Percentiles rank a stretch among this genome's conserved stretches.
Conservation (phyloP, 2,329 filamentous ascomycete species). For the Phaeosphaeria sp. region DNA sequence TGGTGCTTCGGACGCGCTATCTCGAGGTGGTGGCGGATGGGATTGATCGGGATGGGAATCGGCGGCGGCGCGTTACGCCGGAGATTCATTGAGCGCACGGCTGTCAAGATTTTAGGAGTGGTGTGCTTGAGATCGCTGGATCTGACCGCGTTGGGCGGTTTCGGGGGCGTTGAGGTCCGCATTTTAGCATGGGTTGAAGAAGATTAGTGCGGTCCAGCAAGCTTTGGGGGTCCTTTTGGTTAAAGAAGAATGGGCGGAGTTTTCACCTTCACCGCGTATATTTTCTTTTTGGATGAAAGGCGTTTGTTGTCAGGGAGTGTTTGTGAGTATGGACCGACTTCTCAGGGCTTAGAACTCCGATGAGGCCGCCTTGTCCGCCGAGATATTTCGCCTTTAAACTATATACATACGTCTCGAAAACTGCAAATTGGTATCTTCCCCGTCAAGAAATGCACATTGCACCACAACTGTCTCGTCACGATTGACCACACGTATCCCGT, state of each 20-base stretch:
- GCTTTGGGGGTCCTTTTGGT: neutral
- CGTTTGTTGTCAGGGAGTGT: neutral
- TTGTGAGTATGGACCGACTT: too few relatives aligned
- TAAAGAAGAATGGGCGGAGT: neutral
- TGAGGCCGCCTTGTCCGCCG: too few relatives aligned
- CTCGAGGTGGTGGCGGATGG: neutral
- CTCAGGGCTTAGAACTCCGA: too few relatives aligned
- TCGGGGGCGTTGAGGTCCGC: neutral
- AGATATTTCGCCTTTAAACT: too few relatives aligned
- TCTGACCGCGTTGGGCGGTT: neutral
- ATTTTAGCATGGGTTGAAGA: neutral
- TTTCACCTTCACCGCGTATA: neutral
- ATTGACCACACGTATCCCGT: too few relatives aligned
- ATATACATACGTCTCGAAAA: too few relatives aligned
- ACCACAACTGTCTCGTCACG: too few relatives aligned
- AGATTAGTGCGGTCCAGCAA: neutral
- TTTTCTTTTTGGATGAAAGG: neutral
- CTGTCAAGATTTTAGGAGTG: conserved; percentile 2
- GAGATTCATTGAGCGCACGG: conserved; percentile 6
- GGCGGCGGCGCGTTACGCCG: conserved; percentile 5
- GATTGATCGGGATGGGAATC: conserved; percentile 3
- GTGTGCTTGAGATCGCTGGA: neutral
- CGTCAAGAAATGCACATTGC: too few relatives aligned
- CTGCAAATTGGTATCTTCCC: too few relatives aligned
- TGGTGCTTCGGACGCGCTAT: neutral